Conservation (phyloP, 345 rosid genomes). For the Linum tenue region DNA sequence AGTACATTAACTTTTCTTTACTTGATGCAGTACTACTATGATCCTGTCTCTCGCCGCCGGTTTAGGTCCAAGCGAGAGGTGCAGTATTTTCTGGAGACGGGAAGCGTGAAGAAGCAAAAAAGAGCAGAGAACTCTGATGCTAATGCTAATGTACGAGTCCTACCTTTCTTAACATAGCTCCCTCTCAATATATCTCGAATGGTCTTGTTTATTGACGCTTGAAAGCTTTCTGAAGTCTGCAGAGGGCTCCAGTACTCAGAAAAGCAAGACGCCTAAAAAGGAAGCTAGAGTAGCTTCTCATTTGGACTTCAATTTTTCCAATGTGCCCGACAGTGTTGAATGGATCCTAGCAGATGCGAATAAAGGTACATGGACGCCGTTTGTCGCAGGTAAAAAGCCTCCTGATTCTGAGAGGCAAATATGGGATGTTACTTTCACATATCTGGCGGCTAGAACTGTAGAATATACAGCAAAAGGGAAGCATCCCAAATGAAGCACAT, state of each 20-base stretch:
- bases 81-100: constrained; percentile 35
- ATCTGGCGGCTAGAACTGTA: constrained; percentile 15
- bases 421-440: constrained; percentile 44
- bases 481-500: background rate
- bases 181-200: background rate
- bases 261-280: constrained; percentile 22
- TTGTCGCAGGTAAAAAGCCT: constrained; percentile 30
- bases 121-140: constrained; percentile 23
- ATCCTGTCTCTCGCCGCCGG: constrained; percentile 23
- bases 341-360: constrained; percentile 39
- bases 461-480: background rate
- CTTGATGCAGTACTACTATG: constrained; percentile 34
- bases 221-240: background rate
- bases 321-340: constrained; percentile 42
- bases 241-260: constrained; percentile 14
- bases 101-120: constrained; percentile 19
- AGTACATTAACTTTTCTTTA: background rate
- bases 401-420: constrained; percentile 27
- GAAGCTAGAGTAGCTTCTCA: constrained; percentile 9
- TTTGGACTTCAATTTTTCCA: constrained; percentile 36
- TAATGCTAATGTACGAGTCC: constrained; percentile 29
- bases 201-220: background rate
- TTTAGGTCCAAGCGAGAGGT: constrained; percentile 49
- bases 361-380: constrained; percentile 43
- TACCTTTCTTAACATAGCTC: background rate